These are phyloP conservation scores for Triangularia verruculosa DNA, from an alignment of 2,329 filamentous ascomycete genomes.

Conservation along the genomic window DNA sequence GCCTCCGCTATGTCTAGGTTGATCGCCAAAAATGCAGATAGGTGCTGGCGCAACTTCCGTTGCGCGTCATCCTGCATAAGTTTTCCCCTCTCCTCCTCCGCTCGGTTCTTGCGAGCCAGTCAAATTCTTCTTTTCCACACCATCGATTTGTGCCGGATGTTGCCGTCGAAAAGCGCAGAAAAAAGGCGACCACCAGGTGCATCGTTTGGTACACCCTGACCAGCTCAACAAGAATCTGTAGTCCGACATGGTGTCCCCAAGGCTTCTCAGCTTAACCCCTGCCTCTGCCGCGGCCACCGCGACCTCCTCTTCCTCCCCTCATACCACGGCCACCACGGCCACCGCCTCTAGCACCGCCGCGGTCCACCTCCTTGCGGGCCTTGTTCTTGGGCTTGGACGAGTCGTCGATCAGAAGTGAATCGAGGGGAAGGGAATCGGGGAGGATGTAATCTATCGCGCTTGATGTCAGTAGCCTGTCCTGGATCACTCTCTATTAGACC, in stretches of 20 bases:
- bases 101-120: not conserved
- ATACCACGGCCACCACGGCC: conserved; percentile 51
- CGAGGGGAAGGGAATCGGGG: conserved; percentile 89
- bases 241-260: not conserved
- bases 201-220: not conserved
- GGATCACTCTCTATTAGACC: not conserved
- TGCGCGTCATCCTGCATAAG: not conserved
- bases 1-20: not conserved
- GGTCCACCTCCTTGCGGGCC: conserved; percentile 84
- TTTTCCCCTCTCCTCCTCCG: not conserved
- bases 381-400: conserved; percentile 99
- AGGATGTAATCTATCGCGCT: conserved; percentile 66
- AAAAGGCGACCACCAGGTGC: not conserved
- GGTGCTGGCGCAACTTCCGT: not conserved
- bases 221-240: not conserved
- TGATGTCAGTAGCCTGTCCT: not conserved
- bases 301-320: conserved; percentile 51
- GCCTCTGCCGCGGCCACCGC: conserved; percentile 35
- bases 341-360: conserved; percentile 52
- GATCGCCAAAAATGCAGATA: not conserved
- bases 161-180: not conserved
- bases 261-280: conserved; percentile 12
- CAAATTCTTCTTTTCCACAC: not conserved
- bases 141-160: not conserved
- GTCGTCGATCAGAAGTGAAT: conserved; percentile 94